Evolutionary conservation across 805 yeast species (phyloP).

Genomic region (Candida vaughaniae): DNA sequence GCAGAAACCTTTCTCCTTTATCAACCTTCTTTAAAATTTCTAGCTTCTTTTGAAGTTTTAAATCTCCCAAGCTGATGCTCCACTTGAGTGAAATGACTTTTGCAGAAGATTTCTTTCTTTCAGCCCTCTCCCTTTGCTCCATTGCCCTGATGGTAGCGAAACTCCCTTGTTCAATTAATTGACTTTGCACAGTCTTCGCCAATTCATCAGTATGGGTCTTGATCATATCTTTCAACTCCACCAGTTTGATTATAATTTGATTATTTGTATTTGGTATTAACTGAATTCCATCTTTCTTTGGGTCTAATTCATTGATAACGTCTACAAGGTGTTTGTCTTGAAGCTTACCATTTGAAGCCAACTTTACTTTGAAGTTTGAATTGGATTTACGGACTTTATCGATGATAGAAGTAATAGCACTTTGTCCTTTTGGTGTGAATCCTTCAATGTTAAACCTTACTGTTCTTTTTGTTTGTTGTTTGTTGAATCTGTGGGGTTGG

Average conservation of each 20-base stretch:
- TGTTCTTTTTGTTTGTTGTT: background rate
- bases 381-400: conserved; percentile 17
- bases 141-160: conserved; percentile 27
- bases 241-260: conserved; percentile 19
- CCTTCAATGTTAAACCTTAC: conserved; percentile 20
- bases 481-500: background rate
- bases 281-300: conserved; percentile 12
- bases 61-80: conserved; percentile 39
- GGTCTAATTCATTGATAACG: conserved; percentile 29
- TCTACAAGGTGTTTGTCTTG: conserved; percentile 25
- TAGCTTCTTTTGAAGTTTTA: conserved; percentile 33
- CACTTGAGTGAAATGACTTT: conserved; percentile 33
- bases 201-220: conserved; percentile 28
- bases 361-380: conserved; percentile 25
- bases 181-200: conserved; percentile 30
- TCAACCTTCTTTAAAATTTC: conserved; percentile 32
- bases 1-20: conserved; percentile 31
- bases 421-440: conserved; percentile 28
- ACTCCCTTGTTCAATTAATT: conserved; percentile 34
- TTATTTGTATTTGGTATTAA: conserved; percentile 7
- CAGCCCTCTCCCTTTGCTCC: conserved; percentile 27
- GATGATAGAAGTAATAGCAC: conserved; percentile 26
- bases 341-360: conserved; percentile 25
- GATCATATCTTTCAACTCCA: conserved; percentile 31
- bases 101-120: conserved; percentile 35